Evolutionary conservation across 768 basidiomycete genomes (phyloP).

Genomic region (Trametes coccinea): DNA sequence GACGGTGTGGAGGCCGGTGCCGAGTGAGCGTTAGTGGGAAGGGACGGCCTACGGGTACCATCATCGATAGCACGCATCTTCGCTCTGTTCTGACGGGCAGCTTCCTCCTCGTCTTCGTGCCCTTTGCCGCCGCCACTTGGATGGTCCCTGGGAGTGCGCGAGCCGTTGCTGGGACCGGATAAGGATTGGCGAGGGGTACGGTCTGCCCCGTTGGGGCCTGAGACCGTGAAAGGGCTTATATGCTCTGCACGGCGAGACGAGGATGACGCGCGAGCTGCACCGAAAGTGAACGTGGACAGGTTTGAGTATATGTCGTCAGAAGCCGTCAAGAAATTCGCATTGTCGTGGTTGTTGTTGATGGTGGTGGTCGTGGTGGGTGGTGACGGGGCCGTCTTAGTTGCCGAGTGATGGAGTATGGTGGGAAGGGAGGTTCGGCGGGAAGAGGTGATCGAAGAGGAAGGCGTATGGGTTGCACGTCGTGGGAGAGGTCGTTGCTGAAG

Average conservation of each 20-base stretch:
- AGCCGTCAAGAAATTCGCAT: conserved; percentile 14
- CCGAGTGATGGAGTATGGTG: conserved; percentile 27
- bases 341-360: conserved; percentile 11
- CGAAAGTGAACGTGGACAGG: conserved; percentile 46
- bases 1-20: conserved; percentile 11
- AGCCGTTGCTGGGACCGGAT: conserved; percentile 25
- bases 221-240: conserved; percentile 41
- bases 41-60: conserved; percentile 41
- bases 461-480: conserved; percentile 22
- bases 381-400: conserved; percentile 19
- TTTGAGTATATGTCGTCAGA: conserved; percentile 40
- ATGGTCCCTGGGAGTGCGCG: conserved; percentile 38
- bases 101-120: conserved; percentile 41
- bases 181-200: conserved; percentile 49
- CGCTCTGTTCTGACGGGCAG: conserved; percentile 33
- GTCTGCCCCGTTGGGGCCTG: conserved; percentile 35
- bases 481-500: conserved; percentile 17
- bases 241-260: conserved; percentile 28
- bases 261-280: conserved; percentile 30
- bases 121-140: conserved; percentile 29
- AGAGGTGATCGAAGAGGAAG: conserved; percentile 27
- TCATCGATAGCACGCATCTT: conserved; percentile 48
- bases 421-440: conserved; percentile 32
- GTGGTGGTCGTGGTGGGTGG: conserved; percentile 19
- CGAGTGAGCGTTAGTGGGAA: conserved; percentile 36